Evolutionary conservation across 202 grass and related monocot species (phyloP).

Genomic region (Miscanthus sacchariflorus): DNA sequence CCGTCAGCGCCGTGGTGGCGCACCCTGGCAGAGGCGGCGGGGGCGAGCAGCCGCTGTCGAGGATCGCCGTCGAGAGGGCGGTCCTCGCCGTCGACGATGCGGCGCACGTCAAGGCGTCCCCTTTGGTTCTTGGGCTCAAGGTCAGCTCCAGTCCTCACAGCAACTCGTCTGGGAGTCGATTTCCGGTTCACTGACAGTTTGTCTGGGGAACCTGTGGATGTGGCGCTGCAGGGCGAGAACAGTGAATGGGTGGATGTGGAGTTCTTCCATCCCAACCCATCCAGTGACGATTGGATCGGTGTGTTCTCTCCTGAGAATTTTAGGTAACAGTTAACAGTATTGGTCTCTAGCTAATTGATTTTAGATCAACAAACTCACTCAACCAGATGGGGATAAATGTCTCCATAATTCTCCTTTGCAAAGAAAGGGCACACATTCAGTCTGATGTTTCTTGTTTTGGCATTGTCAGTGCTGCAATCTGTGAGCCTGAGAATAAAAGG

Average conservation of each 20-base stretch:
- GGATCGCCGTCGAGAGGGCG: slow-evolving; percentile 68
- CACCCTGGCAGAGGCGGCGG: neutral
- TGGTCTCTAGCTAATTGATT: neutral
- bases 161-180: neutral
- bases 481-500: slow-evolving; percentile 45
- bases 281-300: slow-evolving; percentile 81
- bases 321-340: slow-evolving; percentile 47
- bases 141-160: neutral
- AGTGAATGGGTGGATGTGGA: slow-evolving; percentile 80
- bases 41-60: slow-evolving; percentile 82
- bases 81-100: slow-evolving; percentile 52
- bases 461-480: slow-evolving; percentile 31
- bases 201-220: neutral
- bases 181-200: neutral
- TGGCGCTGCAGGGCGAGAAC: slow-evolving; percentile 59
- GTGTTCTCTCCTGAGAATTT: slow-evolving; percentile 92
- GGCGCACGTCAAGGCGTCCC: slow-evolving; percentile 64
- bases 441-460: slow-evolving; percentile 24
- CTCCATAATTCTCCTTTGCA: neutral
- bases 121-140: slow-evolving; percentile 64
- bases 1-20: neutral
- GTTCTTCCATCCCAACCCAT: slow-evolving; percentile 73
- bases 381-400: neutral
- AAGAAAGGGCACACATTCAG: neutral
- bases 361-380: neutral